phyloP scores from a whole-genome alignment of 805 yeast genomes.

The Saccharomycopsis sp. region DNA sequence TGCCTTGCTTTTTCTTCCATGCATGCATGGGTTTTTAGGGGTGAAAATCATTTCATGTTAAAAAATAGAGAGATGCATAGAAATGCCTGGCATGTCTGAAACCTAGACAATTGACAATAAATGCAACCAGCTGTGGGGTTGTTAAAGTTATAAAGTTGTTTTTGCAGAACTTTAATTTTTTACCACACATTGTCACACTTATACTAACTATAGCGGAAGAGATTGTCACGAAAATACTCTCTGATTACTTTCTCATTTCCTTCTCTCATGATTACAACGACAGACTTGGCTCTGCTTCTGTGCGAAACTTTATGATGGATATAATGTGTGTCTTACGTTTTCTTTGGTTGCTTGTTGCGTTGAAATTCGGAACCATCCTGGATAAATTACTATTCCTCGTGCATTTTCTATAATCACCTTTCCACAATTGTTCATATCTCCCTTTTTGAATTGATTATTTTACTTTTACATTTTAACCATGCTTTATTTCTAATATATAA shows the following conservation, averaged over 20 bases:
- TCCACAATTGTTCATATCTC: not conserved
- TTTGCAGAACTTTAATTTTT: not conserved
- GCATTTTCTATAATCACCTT: not conserved
- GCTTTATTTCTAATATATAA: no score
- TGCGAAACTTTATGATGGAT: not conserved
- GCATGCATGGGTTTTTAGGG: not conserved
- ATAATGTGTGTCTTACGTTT: not conserved
- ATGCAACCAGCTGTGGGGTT: not conserved
- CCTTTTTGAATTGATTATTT: no score
- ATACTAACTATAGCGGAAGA: not conserved
- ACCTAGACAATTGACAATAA: not conserved
- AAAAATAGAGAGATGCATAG: not conserved
- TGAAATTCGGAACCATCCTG: not conserved
- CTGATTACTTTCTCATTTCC: not conserved
- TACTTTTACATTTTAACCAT: no score
- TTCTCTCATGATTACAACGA: not conserved
- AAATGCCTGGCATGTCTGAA: not conserved
- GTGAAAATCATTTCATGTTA: not conserved
- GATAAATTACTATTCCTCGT: no score
- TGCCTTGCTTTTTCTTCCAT: not conserved
- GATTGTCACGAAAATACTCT: not conserved
- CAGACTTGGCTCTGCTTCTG: not conserved
- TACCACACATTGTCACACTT: not conserved
- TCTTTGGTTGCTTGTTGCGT: not conserved
- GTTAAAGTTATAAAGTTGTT: not conserved